phyloP scores from a whole-genome alignment of 257 asterid species.

The Vinca minor region DNA sequence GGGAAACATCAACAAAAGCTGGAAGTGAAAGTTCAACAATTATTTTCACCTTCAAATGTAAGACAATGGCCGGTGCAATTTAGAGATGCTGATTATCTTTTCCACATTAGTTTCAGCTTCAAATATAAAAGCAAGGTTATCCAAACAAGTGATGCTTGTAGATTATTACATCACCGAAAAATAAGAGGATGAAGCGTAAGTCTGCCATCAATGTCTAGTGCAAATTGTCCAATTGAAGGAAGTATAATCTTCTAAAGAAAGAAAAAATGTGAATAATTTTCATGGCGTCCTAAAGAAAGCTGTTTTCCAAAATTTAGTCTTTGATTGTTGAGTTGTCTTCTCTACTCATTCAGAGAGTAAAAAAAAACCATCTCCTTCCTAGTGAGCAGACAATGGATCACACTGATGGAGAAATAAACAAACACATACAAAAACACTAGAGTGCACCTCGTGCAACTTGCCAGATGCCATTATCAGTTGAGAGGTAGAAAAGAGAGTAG shows the following conservation, averaged over 20 bases:
- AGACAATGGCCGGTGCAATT: neutral
- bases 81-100: neutral
- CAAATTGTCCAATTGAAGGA: neutral
- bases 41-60: slow-evolving; percentile 3
- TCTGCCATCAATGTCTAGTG: neutral
- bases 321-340: neutral
- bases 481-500: neutral
- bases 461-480: neutral
- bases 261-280: neutral
- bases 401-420: neutral
- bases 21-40: slow-evolving; percentile 21
- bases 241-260: neutral
- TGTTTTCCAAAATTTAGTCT: neutral
- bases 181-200: neutral
- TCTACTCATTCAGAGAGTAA: neutral
- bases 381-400: too few species aligned
- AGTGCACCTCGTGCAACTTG: too few species aligned
- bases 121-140: neutral
- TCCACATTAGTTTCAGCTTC: neutral
- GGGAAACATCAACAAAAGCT: slow-evolving; percentile 95
- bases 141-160: slow-evolving; percentile 1
- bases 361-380: neutral
- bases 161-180: neutral
- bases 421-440: neutral
- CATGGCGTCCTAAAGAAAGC: neutral